These are phyloP conservation scores for Pseudocercospora pini-densiflorae DNA, from an alignment of 2,329 filamentous ascomycete genomes.

Conservation along the genomic window DNA sequence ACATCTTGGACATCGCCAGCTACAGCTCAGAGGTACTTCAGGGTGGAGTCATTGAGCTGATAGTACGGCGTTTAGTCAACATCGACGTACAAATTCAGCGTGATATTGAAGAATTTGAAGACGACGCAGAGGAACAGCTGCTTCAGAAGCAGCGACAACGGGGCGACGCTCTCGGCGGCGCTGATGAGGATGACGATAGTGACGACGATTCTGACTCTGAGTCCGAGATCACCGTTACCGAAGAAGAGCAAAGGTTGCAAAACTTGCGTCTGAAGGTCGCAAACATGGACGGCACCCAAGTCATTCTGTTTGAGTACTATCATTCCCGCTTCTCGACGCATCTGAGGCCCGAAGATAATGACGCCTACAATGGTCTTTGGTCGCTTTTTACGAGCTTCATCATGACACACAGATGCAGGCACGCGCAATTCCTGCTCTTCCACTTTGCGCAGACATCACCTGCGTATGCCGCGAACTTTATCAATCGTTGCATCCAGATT, in stretches of 20 bases:
- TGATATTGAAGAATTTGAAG: constrained; percentile 90
- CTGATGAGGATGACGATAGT: constrained; percentile 60
- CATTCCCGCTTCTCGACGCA: constrained; percentile 72
- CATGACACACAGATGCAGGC: constrained; percentile 85
- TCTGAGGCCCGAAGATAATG: constrained; percentile 63
- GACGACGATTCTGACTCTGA: constrained; percentile 74
- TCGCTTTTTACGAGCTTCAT: constrained; percentile 87
- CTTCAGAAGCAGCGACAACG: constrained; percentile 58
- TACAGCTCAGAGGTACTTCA: constrained; percentile 75
- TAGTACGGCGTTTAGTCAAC: constrained; percentile 86
- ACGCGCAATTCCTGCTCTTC: constrained; percentile 95
- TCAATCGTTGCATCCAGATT: constrained; percentile 63
- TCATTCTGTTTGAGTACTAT: constrained; percentile 85
- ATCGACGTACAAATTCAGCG: constrained; percentile 95
- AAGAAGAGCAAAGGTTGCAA: constrained; percentile 66
- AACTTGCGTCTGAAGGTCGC: constrained; percentile 79
- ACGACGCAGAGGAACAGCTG: constrained; percentile 78
- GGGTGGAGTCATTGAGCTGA: constrained; percentile 78
- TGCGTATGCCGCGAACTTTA: constrained; percentile 77
- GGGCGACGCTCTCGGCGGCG: constrained; percentile 49
- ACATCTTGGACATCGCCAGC: constrained; percentile 75
- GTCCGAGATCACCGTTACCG: constrained; percentile 61
- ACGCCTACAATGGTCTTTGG: constrained; percentile 77
- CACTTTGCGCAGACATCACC: constrained; percentile 88
- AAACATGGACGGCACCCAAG: constrained; percentile 90